Base-by-base conservation (phyloP, 148 eudicot genomes). In the Camellia granthamiana region DNA sequence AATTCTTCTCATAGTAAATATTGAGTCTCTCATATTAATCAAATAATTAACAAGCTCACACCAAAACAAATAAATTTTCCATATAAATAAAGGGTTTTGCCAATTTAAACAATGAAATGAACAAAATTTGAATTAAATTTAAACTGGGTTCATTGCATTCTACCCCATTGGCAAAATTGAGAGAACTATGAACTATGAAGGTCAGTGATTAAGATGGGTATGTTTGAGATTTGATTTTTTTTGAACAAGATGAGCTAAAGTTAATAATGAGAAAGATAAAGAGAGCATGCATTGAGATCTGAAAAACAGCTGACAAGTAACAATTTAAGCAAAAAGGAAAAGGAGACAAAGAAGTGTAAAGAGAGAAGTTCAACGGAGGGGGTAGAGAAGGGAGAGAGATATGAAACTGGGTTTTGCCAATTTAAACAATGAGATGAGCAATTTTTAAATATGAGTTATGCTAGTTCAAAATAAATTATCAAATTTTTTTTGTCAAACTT, bases 31-130 rank as follows among this genome's bases (percentile, higher is more conserved):
- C 21, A 61, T 7, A 16, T 3, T 7, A 4, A 61, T 15, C 21
- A 61, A 61, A n/a, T 18, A 55, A n/a, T 61, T 61, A 7, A 61
- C 6, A 61, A 61, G 10, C 18, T 61, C 21, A 18, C 3, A 16
- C 19, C 23, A 3, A n/a, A 61, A 69, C 23, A 69, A 10, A 69
- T 12, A 18, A 43, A 15, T 44, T 46, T 16, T 23, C 6, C 19
- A 46, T 69, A 43, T 69, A 46, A 69, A 46, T 12, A 69, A 69
- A 69, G 73, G 54, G 52, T 6, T 69, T 69, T 69, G 11, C 46
- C 52, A 69, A 69, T 46, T 46, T 46, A 69, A 69, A 69, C 23
- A 69, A 41, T 46, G 7, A 69, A 43, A 46, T 18, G 52, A 69
- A 23, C 55, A 43, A 69, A 16, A 69, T 30, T 61, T 55, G 12